Percentiles rank a stretch among this genome's conserved stretches.
phyloP scores from a whole-genome alignment of 305 asterid species.

The Fraxinus greggii region DNA sequence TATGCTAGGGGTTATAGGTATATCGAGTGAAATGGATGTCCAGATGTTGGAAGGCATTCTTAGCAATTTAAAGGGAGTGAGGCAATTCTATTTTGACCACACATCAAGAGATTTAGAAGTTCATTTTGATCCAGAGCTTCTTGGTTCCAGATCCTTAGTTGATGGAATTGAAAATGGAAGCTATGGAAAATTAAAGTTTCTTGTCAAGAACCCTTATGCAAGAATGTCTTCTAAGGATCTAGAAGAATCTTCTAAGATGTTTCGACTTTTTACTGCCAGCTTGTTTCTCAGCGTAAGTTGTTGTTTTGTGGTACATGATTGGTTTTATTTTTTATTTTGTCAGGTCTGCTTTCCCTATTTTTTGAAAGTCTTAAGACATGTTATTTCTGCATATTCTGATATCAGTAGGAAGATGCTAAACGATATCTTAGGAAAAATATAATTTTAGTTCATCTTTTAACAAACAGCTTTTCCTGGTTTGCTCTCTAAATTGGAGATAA shows the following conservation, averaged over 20 bases:
- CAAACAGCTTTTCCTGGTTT: constrained; percentile 5
- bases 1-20: constrained; percentile 67
- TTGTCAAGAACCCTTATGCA: constrained; percentile 76
- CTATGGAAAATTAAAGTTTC: constrained; percentile 65
- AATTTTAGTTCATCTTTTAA: not conserved
- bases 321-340: not conserved
- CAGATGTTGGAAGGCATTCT: constrained; percentile 70
- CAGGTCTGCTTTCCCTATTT: constrained; percentile 10
- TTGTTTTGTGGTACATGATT: constrained; percentile 20
- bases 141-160: constrained; percentile 77
- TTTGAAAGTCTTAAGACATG: constrained; percentile 21
- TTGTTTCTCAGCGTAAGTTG: constrained; percentile 83
- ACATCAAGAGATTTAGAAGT: constrained; percentile 61
- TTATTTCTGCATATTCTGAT: constrained; percentile 7
- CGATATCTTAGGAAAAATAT: constrained; percentile 3
- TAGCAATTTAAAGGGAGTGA: constrained; percentile 70
- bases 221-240: constrained; percentile 89
- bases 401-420: constrained; percentile 13
- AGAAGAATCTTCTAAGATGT: constrained; percentile 86
- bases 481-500: not conserved
- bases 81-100: constrained; percentile 59
- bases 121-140: constrained; percentile 90
- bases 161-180: constrained; percentile 72
- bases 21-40: constrained; percentile 63
- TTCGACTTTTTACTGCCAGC: constrained; percentile 80